Percentiles rank a stretch among this genome's conserved stretches.
These are phyloP conservation scores for Colletotrichum aenigma DNA, from an alignment of 2,329 filamentous ascomycete genomes.

Conservation along the genomic window DNA sequence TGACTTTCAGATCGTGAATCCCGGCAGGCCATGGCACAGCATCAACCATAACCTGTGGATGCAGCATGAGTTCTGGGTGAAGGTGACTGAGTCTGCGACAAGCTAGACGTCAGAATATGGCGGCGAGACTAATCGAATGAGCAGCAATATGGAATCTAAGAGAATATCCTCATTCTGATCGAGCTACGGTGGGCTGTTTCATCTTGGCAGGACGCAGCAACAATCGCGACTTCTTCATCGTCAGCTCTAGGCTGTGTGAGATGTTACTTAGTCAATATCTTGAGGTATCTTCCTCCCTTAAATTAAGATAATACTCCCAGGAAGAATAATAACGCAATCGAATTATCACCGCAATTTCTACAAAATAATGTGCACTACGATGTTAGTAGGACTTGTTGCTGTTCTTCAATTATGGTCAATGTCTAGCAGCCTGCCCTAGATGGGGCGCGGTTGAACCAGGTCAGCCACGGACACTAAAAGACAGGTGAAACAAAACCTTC, in stretches of 20 bases:
- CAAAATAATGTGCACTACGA: not conserved
- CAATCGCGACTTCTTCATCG: not conserved
- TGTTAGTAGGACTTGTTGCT: not conserved
- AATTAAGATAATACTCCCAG: too few relatives aligned
- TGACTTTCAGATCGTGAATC: constrained; percentile 28
- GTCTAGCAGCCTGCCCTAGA: not conserved
- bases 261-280: too few relatives aligned
- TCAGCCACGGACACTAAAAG: not conserved
- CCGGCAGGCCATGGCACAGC: constrained; percentile 31
- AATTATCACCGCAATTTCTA: not conserved
- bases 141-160: not conserved
- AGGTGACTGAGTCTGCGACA: constrained; percentile 13
- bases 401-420: not conserved
- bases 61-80: constrained; percentile 26
- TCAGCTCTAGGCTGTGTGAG: not conserved
- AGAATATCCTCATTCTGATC: accelerated
- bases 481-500: not conserved
- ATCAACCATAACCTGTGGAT: constrained; percentile 32
- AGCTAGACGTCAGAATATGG: not conserved
- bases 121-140: accelerated
- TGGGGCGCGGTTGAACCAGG: not conserved
- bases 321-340: too few relatives aligned
- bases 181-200: accelerated
- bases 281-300: too few relatives aligned
- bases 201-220: not conserved